A percentile compares a stretch with the other conserved stretches of the same genome.
Evolutionary conservation across 257 asterid species (phyloP).

Genomic region (Solanum neorickii): DNA sequence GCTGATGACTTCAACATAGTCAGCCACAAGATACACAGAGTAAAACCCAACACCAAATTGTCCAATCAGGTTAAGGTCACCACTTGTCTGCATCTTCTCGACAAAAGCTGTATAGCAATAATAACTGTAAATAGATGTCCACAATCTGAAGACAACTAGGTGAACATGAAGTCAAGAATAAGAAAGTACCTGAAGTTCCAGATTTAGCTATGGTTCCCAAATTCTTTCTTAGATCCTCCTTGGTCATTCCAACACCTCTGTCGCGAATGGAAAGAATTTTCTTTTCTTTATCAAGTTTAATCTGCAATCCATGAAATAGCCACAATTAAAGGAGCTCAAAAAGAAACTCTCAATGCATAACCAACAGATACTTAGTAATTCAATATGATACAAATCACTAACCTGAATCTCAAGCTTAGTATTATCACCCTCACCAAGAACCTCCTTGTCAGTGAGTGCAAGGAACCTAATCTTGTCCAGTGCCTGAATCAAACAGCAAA

Average conservation of each 20-base stretch:
- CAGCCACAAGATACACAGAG: slow-evolving; percentile 91
- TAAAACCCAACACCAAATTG: slow-evolving; percentile 97
- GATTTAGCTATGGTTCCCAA: slow-evolving; percentile 98
- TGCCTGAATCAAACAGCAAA: slow-evolving; percentile 37
- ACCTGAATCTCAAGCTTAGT: slow-evolving; percentile 96
- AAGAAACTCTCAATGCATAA: neutral
- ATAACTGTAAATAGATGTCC: neutral
- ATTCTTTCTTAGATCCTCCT: slow-evolving; percentile 88
- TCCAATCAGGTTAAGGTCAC: slow-evolving; percentile 90
- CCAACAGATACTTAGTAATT: neutral
- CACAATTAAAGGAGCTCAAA: neutral
- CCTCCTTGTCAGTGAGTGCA: slow-evolving; percentile 80
- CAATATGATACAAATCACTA: neutral
- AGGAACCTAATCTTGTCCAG: slow-evolving; percentile 90
- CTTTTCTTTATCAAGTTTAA: slow-evolving; percentile 83
- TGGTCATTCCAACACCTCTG: slow-evolving; percentile 96
- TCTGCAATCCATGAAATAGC: slow-evolving; percentile 28
- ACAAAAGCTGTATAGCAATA: slow-evolving; percentile 62
- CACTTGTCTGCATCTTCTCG: slow-evolving; percentile 93
- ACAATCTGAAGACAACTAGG: neutral
- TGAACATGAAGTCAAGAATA: neutral
- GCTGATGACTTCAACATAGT: slow-evolving; percentile 91
- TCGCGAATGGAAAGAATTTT: slow-evolving; percentile 84
- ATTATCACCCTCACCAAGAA: slow-evolving; percentile 86
- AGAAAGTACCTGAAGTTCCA: slow-evolving; percentile 77